Evolutionary conservation across 2,329 filamentous ascomycete species (phyloP).

Genomic region (Neurospora sp.): DNA sequence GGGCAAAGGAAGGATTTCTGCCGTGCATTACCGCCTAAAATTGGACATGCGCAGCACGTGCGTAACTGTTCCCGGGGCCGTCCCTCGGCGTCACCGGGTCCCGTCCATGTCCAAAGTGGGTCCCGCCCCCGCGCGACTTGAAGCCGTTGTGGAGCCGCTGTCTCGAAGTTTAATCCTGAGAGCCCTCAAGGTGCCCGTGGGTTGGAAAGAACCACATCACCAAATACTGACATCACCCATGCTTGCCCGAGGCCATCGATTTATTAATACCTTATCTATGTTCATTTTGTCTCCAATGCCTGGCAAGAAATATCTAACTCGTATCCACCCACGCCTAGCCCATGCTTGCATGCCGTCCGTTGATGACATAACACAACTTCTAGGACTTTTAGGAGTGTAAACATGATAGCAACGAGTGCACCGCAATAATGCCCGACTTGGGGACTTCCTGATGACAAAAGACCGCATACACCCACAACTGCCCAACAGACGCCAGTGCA

Average conservation of each 20-base stretch:
- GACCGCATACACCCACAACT: background rate
- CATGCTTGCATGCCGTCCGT: background rate
- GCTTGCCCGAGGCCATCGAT: background rate
- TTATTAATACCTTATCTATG: background rate
- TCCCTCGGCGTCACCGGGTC: background rate
- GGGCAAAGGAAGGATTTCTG: conserved; percentile 28
- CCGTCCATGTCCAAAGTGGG: background rate
- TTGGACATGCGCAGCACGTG: background rate
- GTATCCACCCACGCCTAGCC: background rate
- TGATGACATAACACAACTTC: background rate
- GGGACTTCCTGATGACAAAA: background rate
- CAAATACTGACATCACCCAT: too few relatives aligned
- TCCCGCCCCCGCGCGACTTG: background rate
- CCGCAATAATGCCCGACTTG: background rate
- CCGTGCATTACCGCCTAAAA: conserved; percentile 25
- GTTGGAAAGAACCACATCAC: too few relatives aligned
- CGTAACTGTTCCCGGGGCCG: background rate
- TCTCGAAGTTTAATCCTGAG: background rate
- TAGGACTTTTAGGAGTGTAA: background rate
- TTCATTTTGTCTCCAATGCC: background rate
- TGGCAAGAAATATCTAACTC: background rate
- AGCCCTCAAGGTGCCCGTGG: background rate
- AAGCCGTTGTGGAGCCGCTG: background rate
- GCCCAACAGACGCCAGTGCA: background rate
- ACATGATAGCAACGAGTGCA: background rate